These are phyloP conservation scores for Fusarium ambrosium DNA, from an alignment of 2,329 filamentous ascomycete genomes.

Conservation along the genomic window DNA sequence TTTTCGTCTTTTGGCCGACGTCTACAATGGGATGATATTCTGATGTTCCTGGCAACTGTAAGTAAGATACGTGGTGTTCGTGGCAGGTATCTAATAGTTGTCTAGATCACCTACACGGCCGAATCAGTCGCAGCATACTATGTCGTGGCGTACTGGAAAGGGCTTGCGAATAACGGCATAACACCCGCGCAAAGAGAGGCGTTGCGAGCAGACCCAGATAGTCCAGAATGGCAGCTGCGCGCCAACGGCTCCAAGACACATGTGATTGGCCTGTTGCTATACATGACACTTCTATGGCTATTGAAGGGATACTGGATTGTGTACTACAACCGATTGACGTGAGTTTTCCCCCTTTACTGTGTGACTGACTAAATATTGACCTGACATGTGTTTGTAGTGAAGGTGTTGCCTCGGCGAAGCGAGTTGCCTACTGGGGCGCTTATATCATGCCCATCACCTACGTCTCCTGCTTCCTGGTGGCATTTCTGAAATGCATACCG, in stretches of 20 bases:
- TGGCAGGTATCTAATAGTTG: neutral
- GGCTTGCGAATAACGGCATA: constrained; percentile 15
- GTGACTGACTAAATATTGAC: neutral
- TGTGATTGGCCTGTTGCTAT: constrained; percentile 9
- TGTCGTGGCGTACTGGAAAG: constrained; percentile 17
- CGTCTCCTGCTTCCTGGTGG: constrained; percentile 17
- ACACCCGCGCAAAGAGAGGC: constrained; percentile 6
- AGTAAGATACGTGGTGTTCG: neutral
- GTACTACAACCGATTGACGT: constrained; percentile 17
- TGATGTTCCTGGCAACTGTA: constrained; percentile 14
- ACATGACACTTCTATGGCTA: constrained; percentile 18
- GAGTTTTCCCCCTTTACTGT: neutral
- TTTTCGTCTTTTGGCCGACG: constrained; percentile 8
- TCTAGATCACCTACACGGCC: constrained; percentile 10
- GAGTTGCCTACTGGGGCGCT: constrained; percentile 13
- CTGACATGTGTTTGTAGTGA: neutral
- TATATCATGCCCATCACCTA: constrained; percentile 20
- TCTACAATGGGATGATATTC: constrained; percentile 14
- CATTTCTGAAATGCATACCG: constrained; percentile 21
- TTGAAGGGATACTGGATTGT: constrained; percentile 20
- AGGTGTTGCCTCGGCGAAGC: constrained; percentile 10
- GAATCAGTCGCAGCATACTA: constrained; percentile 19
- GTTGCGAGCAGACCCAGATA: neutral
- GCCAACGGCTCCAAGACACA: constrained; percentile 18
- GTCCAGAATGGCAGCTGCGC: constrained; percentile 9